These are phyloP conservation scores for Dillenia suffruticosa DNA, from an alignment of 164 flowering plant species.

Conservation along the genomic window DNA sequence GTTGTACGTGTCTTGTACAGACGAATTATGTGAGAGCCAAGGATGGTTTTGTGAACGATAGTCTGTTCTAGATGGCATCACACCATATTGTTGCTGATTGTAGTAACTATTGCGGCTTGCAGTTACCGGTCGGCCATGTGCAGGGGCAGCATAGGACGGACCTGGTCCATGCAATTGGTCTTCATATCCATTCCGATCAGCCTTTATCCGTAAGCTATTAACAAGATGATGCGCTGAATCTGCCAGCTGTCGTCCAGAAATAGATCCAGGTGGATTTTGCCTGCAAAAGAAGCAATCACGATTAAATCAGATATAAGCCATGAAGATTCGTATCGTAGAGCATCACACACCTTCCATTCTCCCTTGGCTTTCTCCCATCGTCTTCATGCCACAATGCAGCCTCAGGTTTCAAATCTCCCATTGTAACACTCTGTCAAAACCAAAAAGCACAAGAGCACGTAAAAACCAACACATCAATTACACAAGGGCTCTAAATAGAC, in stretches of 20 bases:
- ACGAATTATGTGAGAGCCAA: slow-evolving; percentile 2
- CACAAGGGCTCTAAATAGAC: too few relatives aligned
- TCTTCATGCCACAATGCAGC: slow-evolving; percentile 96
- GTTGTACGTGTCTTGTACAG: slow-evolving; percentile 8
- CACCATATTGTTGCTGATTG: slow-evolving; percentile 16
- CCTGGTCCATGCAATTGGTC: slow-evolving; percentile 22
- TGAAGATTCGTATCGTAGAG: background rate
- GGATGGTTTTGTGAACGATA: slow-evolving; percentile 13
- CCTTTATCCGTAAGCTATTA: slow-evolving; percentile 59
- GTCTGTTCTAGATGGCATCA: slow-evolving; percentile 12
- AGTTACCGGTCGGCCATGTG: slow-evolving; percentile 12
- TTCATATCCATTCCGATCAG: slow-evolving; percentile 19
- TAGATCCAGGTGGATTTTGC: slow-evolving; percentile 45
- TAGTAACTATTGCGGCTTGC: slow-evolving; percentile 20
- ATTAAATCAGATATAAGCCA: background rate
- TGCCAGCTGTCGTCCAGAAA: slow-evolving; percentile 76
- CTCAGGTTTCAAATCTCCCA: slow-evolving; percentile 69
- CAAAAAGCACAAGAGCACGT: background rate
- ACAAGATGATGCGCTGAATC: slow-evolving; percentile 87
- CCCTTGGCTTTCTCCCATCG: slow-evolving; percentile 58
- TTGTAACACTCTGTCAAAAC: slow-evolving; percentile 47
- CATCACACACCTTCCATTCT: slow-evolving; percentile 32
- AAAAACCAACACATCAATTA: too few relatives aligned
- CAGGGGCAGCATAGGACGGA: slow-evolving; percentile 19
- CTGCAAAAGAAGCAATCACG: slow-evolving; percentile 21